phyloP scores from a whole-genome alignment of 1,139 yeast species.

The Protomyces lactucae-debilis region DNA sequence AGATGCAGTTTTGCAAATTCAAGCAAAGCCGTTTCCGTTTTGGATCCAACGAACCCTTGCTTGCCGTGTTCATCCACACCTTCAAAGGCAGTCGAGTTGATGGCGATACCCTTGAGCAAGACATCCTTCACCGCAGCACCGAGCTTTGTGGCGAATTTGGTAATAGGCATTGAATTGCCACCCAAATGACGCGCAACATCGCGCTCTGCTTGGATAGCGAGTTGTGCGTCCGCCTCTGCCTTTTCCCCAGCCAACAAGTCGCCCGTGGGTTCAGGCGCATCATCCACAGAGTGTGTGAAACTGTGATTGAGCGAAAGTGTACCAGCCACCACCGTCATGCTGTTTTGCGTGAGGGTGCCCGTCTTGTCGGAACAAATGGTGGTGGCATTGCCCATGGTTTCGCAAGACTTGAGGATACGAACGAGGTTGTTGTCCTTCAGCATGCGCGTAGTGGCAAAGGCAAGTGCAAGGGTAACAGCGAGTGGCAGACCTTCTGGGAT shows the following conservation, averaged over 20 bases:
- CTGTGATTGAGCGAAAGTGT: slow-evolving; percentile 49
- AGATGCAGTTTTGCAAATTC: slow-evolving; percentile 60
- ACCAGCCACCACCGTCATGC: slow-evolving; percentile 83
- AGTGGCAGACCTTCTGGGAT: slow-evolving; percentile 97
- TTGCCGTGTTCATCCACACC: slow-evolving; percentile 43
- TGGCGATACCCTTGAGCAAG: slow-evolving; percentile 57
- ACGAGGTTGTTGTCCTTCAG: slow-evolving; percentile 93
- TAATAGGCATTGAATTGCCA: neutral
- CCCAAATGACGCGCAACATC: neutral
- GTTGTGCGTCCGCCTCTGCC: neutral
- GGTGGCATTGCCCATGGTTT: slow-evolving; percentile 98
- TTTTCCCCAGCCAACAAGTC: neutral
- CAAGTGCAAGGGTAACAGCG: slow-evolving; percentile 92
- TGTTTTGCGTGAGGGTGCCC: slow-evolving; percentile 89
- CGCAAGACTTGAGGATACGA: slow-evolving; percentile 90
- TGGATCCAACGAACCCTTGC: slow-evolving; percentile 73
- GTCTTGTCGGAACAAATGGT: slow-evolving; percentile 96
- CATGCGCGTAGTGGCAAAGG: slow-evolving; percentile 97
- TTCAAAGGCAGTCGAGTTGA: slow-evolving; percentile 89
- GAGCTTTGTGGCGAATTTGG: slow-evolving; percentile 33
- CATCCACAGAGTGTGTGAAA: slow-evolving; percentile 34
- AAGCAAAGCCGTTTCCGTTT: slow-evolving; percentile 87
- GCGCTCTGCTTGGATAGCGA: neutral
- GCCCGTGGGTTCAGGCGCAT: slow-evolving; percentile 11
- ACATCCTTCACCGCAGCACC: slow-evolving; percentile 41